These are phyloP conservation scores for Lentinula novae-zelandiae DNA, from an alignment of 1,284 basidiomycete genomes.

Conservation along the genomic window DNA sequence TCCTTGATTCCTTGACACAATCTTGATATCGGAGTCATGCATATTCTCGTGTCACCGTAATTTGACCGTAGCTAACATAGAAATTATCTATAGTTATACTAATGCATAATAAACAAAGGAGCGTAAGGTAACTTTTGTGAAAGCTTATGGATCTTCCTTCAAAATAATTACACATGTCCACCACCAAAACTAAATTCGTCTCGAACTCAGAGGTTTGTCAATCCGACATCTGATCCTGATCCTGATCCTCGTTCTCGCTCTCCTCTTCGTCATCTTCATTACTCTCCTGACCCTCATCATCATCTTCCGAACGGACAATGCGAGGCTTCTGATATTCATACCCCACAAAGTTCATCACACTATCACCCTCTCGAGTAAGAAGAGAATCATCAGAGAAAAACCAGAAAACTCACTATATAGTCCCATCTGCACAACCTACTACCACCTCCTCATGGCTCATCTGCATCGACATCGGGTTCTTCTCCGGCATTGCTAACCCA, in stretches of 20 bases:
- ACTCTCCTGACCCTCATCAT: background rate
- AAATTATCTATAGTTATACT: too few relatives aligned
- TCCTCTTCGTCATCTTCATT: background rate
- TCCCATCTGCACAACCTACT: slow-evolving; percentile 83
- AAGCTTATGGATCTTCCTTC: too few relatives aligned
- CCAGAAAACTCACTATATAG: slow-evolving; percentile 66
- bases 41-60: too few relatives aligned
- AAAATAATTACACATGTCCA: too few relatives aligned
- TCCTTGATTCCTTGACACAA: too few relatives aligned
- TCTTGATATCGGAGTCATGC: too few relatives aligned
- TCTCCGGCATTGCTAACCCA: slow-evolving; percentile 75
- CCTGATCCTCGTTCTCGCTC: background rate
- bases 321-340: slow-evolving; percentile 46
- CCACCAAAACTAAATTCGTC: too few relatives aligned
- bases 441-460: slow-evolving; percentile 83
- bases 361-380: slow-evolving; percentile 20
- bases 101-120: too few relatives aligned
- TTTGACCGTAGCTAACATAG: too few relatives aligned
- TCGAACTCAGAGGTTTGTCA: too few relatives aligned
- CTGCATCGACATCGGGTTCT: slow-evolving; percentile 89
- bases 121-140: too few relatives aligned
- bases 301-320: background rate
- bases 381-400: background rate
- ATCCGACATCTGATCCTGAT: too few relatives aligned
- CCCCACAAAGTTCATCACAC: slow-evolving; percentile 74